Evolutionary conservation across 148 eudicot species (phyloP).

Genomic region (Camellia sinensis): DNA sequence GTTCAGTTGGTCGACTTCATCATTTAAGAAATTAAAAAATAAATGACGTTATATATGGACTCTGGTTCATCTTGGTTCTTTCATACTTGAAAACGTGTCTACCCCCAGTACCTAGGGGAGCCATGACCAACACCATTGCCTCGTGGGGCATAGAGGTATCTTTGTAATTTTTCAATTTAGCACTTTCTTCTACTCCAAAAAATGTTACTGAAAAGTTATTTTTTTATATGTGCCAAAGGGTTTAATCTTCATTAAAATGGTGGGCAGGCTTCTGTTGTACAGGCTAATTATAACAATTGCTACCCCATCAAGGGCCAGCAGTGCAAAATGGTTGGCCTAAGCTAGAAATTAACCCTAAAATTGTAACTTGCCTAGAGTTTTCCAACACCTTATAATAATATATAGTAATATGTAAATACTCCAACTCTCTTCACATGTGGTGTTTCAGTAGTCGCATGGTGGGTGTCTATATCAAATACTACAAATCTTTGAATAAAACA

Average conservation of each 20-base stretch:
- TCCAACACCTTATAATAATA: neutral
- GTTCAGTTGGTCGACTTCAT: neutral
- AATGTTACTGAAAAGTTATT: too few relatives aligned
- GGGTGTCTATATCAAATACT: too few relatives aligned
- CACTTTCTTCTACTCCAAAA: too few relatives aligned
- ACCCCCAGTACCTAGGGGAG: too few relatives aligned
- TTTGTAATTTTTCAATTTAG: too few relatives aligned
- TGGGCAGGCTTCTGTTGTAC: neutral
- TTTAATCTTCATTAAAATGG: too few relatives aligned
- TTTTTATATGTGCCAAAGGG: too few relatives aligned
- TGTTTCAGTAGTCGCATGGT: neutral
- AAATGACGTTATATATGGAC: too few relatives aligned
- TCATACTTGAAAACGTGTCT: neutral
- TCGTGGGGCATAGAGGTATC: too few relatives aligned
- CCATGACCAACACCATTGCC: neutral
- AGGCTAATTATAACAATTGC: neutral
- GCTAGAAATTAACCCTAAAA: neutral
- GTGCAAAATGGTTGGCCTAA: neutral
- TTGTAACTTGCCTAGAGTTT: slow-evolving; percentile 6
- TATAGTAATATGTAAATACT: neutral
- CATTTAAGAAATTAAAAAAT: neutral
- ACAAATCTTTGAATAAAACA: too few relatives aligned
- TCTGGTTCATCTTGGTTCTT: neutral
- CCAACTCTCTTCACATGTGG: neutral
- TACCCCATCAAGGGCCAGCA: slow-evolving; percentile 6